Conservation (phyloP, 2,329 filamentous ascomycete species). For the Colletotrichum magnum region DNA sequence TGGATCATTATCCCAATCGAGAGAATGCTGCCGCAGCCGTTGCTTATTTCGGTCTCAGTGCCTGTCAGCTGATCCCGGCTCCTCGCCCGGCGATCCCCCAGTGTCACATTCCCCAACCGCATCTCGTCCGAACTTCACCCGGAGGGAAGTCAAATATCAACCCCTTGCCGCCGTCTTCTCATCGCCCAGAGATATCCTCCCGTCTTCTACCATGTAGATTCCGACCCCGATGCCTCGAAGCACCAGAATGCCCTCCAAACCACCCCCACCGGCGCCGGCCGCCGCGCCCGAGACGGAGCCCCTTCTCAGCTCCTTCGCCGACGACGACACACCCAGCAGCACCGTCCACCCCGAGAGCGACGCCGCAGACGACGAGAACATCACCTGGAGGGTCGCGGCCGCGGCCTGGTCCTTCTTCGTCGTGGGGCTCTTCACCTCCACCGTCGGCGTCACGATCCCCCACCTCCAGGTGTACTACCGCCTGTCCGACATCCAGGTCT, state of each 20-base stretch:
- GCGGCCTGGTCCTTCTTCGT: constrained; percentile 40
- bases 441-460: constrained; percentile 47
- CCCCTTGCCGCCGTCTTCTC: neutral
- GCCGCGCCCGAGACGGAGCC: neutral
- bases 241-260: neutral
- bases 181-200: no score
- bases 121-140: neutral
- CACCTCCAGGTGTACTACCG: constrained; percentile 55
- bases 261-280: neutral
- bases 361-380: neutral
- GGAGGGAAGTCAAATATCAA: neutral
- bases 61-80: neutral
- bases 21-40: neutral
- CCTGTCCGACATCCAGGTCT: constrained; percentile 58
- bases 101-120: neutral
- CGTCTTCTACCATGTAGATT: neutral
- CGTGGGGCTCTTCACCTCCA: constrained; percentile 46
- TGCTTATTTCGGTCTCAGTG: neutral
- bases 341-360: neutral
- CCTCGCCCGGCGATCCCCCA: neutral
- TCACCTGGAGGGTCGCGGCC: constrained; percentile 5
- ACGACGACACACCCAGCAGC: neutral
- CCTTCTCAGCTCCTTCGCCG: neutral
- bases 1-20: neutral
- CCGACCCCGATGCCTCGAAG: accelerated